phyloP scores from a whole-genome alignment of 805 yeast genomes.

The Candida schatavii region DNA sequence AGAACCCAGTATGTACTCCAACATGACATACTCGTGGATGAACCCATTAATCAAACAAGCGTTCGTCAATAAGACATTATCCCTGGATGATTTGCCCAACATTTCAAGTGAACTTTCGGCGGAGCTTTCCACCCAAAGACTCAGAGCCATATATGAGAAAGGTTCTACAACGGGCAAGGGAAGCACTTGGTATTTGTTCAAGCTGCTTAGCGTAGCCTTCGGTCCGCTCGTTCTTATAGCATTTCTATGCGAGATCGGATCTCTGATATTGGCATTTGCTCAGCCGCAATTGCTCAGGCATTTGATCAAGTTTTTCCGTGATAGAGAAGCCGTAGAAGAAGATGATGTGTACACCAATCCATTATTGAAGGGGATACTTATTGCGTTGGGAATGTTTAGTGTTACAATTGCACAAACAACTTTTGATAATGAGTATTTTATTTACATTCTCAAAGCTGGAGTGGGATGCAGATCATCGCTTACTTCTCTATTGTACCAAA shows the following conservation, averaged over 20 bases:
- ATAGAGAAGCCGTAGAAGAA: neutral
- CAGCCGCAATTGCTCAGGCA: slow-evolving; percentile 80
- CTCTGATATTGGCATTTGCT: slow-evolving; percentile 42
- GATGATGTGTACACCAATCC: slow-evolving; percentile 46
- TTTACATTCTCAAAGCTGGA: slow-evolving; percentile 57
- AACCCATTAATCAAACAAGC: slow-evolving; percentile 41
- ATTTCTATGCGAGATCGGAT: slow-evolving; percentile 22
- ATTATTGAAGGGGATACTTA: slow-evolving; percentile 55
- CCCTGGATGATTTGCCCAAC: slow-evolving; percentile 30
- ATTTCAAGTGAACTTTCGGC: slow-evolving; percentile 25
- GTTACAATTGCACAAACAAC: slow-evolving; percentile 60
- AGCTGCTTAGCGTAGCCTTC: slow-evolving; percentile 23
- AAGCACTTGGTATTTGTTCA: slow-evolving; percentile 9
- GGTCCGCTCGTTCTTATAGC: slow-evolving; percentile 21
- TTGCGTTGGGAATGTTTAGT: slow-evolving; percentile 62
- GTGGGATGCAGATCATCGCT: slow-evolving; percentile 64
- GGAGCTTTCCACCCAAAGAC: slow-evolving; percentile 12
- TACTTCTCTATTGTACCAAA: slow-evolving; percentile 65
- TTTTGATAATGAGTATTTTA: slow-evolving; percentile 66
- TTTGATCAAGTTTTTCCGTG: slow-evolving; percentile 58
- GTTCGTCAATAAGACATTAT: slow-evolving; percentile 34
- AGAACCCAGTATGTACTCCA: slow-evolving; percentile 33
- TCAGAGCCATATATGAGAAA: slow-evolving; percentile 8
- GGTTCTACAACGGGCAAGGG: slow-evolving; percentile 5
- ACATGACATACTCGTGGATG: slow-evolving; percentile 48